Conservation (phyloP, 345 rosid species). For the Erucastrum elatum region DNA sequence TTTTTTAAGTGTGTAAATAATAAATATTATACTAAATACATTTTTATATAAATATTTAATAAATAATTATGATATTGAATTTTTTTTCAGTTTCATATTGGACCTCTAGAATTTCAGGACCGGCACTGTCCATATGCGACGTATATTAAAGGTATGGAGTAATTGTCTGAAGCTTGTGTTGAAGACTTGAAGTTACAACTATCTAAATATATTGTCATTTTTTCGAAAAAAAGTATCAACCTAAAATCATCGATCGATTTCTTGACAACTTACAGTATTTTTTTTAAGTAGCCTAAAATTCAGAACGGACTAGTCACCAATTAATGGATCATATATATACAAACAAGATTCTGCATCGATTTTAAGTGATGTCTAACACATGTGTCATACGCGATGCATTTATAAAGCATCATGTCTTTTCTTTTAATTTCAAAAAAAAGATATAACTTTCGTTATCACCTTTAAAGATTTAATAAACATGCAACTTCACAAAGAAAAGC, state of each 20-base stretch:
- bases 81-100: too few species aligned
- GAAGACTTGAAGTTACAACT: neutral
- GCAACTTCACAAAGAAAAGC: neutral
- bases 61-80: too few species aligned
- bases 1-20: too few species aligned
- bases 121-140: too few species aligned
- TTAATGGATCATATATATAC: neutral
- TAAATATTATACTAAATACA: too few species aligned
- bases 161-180: neutral
- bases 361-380: neutral
- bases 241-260: neutral
- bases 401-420: constrained; percentile 8
- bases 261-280: neutral
- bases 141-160: neutral
- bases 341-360: neutral
- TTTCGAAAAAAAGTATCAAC: neutral
- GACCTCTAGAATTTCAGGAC: too few species aligned
- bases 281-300: neutral
- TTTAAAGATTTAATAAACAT: constrained; percentile 20
- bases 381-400: neutral
- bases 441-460: constrained; percentile 1
- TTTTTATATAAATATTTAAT: too few species aligned
- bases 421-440: too few species aligned
- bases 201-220: neutral
- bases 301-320: neutral